These are phyloP conservation scores for Cordyceps javanica DNA, from an alignment of 2,329 filamentous ascomycete species.

Conservation along the genomic window DNA sequence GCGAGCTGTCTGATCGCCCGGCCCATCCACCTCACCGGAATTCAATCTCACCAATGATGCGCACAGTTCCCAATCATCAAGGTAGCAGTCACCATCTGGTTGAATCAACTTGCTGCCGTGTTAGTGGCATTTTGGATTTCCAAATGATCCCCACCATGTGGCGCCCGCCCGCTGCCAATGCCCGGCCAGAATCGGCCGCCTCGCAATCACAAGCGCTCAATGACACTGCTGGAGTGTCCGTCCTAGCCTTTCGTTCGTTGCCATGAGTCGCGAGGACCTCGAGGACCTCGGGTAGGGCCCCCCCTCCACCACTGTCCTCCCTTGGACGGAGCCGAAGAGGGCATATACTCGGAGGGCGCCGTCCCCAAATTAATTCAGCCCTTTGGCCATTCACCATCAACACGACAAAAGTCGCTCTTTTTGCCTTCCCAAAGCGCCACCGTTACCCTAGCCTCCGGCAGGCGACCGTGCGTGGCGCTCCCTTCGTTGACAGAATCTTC, in stretches of 20 bases:
- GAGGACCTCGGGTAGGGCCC: neutral
- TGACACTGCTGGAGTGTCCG: neutral
- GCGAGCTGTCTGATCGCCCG: neutral
- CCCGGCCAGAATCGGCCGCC: neutral
- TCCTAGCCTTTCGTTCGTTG: neutral
- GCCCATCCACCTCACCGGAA: neutral
- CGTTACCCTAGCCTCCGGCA: neutral
- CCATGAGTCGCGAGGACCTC: neutral
- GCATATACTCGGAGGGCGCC: too few species aligned
- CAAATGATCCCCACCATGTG: neutral
- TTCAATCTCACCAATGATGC: neutral
- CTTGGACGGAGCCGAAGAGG: too few species aligned
- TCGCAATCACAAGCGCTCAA: constrained; percentile 1
- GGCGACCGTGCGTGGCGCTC: neutral
- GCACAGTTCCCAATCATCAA: neutral
- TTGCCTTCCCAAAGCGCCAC: neutral
- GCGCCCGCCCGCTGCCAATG: neutral
- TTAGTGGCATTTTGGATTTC: neutral
- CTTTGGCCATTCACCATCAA: neutral
- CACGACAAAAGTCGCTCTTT: neutral
- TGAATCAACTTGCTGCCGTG: neutral
- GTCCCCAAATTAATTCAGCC: too few species aligned
- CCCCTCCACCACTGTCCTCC: too few species aligned
- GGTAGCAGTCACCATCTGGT: too few species aligned
- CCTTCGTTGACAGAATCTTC: neutral